Evolutionary conservation across 257 asterid genomes (phyloP).

Genomic region (Buddleja alternifolia): DNA sequence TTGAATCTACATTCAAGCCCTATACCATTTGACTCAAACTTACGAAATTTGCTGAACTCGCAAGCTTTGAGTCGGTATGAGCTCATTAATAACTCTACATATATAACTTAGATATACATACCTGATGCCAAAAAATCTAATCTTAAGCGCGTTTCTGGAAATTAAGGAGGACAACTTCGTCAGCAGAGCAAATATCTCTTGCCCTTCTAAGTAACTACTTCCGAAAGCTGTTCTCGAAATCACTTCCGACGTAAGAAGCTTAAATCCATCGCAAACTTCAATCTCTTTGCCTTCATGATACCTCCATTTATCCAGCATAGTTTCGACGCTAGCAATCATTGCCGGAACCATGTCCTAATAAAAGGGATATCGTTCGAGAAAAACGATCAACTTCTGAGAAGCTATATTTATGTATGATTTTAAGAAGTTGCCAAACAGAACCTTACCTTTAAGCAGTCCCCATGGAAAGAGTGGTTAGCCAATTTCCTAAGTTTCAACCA

Average conservation of each 20-base stretch:
- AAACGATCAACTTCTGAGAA: neutral
- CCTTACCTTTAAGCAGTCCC: conserved; percentile 52
- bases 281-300: conserved; percentile 39
- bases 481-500: conserved; percentile 58
- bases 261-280: conserved; percentile 48
- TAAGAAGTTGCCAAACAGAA: neutral
- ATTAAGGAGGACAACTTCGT: conserved; percentile 28
- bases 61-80: too few relatives aligned
- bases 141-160: conserved; percentile 18
- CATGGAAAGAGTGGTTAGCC: conserved; percentile 66
- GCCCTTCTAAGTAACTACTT: conserved; percentile 63
- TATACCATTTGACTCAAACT: too few relatives aligned
- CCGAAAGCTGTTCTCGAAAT: conserved; percentile 75
- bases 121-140: conserved; percentile 32
- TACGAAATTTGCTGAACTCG: too few relatives aligned
- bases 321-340: conserved; percentile 49
- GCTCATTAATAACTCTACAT: too few relatives aligned
- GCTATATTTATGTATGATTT: too few relatives aligned
- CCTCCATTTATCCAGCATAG: conserved; percentile 53
- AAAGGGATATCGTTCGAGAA: neutral
- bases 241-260: conserved; percentile 51
- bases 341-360: conserved; percentile 58
- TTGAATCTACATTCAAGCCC: too few relatives aligned
- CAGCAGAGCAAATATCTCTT: conserved; percentile 50
- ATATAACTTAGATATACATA: conserved; percentile 5